Conservation (phyloP, 1,284 basidiomycete genomes). For the Hemileia vastatrix region DNA sequence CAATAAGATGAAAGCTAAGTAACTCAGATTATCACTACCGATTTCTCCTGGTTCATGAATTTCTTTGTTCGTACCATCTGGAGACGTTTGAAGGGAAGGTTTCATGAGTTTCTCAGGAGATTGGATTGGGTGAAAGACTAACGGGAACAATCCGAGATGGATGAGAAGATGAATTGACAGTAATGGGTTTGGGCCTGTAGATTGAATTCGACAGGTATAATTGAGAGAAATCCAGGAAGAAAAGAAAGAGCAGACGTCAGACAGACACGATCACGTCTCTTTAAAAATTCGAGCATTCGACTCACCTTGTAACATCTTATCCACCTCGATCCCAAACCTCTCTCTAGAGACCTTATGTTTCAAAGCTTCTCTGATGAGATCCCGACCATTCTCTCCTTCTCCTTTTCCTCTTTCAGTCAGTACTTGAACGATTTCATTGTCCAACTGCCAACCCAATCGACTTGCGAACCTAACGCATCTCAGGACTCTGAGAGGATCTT, state of each 20-base stretch:
- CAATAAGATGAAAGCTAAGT: too few species aligned
- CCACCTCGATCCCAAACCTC: slow-evolving; percentile 43
- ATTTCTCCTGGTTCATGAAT: too few species aligned
- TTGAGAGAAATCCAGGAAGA: too few species aligned
- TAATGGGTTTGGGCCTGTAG: slow-evolving; percentile 34
- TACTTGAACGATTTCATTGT: slow-evolving; percentile 53
- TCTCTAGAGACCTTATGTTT: slow-evolving; percentile 41
- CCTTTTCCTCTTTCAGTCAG: slow-evolving; percentile 55
- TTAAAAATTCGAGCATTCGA: too few species aligned
- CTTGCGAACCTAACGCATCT: slow-evolving; percentile 85
- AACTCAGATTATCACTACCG: too few species aligned
- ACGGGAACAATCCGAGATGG: slow-evolving; percentile 4
- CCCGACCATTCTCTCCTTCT: slow-evolving; percentile 59
- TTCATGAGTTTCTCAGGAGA: too few species aligned
- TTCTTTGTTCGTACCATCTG: too few species aligned
- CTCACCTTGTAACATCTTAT: slow-evolving; percentile 52
- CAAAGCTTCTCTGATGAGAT: slow-evolving; percentile 31
- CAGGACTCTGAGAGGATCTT: slow-evolving; percentile 84
- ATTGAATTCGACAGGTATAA: too few species aligned
- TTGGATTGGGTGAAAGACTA: slow-evolving; percentile 27
- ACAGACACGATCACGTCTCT: too few species aligned
- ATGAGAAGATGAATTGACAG: slow-evolving; percentile 19
- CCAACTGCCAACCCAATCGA: slow-evolving; percentile 71
- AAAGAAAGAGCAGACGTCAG: too few species aligned
- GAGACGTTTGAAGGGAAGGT: too few species aligned